Conservation (phyloP, 2,329 filamentous ascomycete species). For the Amylocarpus encephaloides region DNA sequence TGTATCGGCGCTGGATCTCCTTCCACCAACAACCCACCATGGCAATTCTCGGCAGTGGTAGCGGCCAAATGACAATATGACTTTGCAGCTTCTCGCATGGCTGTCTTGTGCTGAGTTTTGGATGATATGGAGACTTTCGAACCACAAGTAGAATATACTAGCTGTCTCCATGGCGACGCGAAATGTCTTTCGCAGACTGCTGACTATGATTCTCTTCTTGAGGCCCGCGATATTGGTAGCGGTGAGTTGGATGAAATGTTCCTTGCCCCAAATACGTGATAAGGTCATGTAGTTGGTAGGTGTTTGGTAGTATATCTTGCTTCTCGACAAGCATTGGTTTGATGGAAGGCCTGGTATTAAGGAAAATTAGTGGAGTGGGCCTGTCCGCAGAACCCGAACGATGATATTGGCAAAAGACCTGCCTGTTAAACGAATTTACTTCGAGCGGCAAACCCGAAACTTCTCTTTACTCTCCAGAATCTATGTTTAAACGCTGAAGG, state of each 20-base stretch:
- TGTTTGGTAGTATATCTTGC: not conserved
- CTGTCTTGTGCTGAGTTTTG: constrained; percentile 21
- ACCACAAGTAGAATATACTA: constrained; percentile 23
- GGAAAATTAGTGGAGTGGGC: not conserved
- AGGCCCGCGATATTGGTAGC: constrained; percentile 1
- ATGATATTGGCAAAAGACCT: too few species aligned
- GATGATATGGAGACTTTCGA: constrained; percentile 11
- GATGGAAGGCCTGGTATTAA: not conserved
- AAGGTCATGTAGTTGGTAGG: constrained; percentile 7
- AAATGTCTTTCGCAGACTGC: constrained; percentile 20
- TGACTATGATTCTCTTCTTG: constrained; percentile 4
- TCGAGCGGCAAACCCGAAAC: too few species aligned
- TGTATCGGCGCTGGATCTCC: not conserved
- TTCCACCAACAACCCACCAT: not conserved
- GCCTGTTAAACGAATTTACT: too few species aligned
- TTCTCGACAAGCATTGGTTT: not conserved
- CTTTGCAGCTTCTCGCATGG: constrained; percentile 8
- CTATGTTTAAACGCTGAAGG: too few species aligned
- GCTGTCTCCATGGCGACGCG: constrained; percentile 21
- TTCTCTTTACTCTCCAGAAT: too few species aligned
- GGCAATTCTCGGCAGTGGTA: not conserved
- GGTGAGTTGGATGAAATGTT: not conserved
- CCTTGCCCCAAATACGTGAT: constrained; percentile 13
- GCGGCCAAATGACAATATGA: constrained; percentile 13
- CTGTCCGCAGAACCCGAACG: too few species aligned